Evolutionary conservation across 169 alveolate genomes (phyloP).

Genomic region (Plasmodium fragile): DNA sequence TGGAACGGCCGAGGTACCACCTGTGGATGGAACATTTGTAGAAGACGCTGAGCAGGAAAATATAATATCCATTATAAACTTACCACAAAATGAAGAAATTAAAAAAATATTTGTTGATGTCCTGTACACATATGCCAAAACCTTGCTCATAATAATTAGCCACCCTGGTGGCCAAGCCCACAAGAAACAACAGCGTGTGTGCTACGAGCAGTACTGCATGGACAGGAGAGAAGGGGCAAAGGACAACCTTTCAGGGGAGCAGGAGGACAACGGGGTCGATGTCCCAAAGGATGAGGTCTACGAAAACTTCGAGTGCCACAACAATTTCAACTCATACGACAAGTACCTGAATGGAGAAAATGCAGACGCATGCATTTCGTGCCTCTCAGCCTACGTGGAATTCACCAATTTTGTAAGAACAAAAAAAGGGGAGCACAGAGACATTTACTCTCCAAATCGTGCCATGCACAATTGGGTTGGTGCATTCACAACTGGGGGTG

Average conservation of each 20-base stretch:
- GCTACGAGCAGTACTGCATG: not conserved
- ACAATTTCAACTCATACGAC: slow-evolving; percentile 37
- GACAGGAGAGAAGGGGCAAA: not conserved
- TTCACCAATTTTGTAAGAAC: slow-evolving; percentile 53
- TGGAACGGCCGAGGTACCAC: not conserved
- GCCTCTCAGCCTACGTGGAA: slow-evolving; percentile 50
- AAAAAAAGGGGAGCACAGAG: not conserved
- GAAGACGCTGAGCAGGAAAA: not conserved
- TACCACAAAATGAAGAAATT: slow-evolving; percentile 26
- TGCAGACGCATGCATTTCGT: slow-evolving; percentile 13
- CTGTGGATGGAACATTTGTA: not conserved
- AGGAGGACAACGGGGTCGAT: not conserved
- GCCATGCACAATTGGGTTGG: not conserved
- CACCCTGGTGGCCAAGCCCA: not conserved
- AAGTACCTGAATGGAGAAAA: slow-evolving; percentile 20
- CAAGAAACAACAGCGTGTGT: not conserved
- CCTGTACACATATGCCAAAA: slow-evolving; percentile 35
- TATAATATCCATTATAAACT: slow-evolving; percentile 20
- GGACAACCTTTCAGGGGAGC: not conserved
- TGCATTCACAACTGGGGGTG: not conserved
- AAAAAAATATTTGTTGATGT: slow-evolving; percentile 31
- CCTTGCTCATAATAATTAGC: slow-evolving; percentile 17
- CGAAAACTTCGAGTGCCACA: slow-evolving; percentile 26
- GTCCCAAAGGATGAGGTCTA: not conserved
- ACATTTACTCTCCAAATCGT: not conserved